Base-by-base conservation (phyloP, 495 filamentous ascomycete genomes). In the Penicillium maclennaniae region DNA sequence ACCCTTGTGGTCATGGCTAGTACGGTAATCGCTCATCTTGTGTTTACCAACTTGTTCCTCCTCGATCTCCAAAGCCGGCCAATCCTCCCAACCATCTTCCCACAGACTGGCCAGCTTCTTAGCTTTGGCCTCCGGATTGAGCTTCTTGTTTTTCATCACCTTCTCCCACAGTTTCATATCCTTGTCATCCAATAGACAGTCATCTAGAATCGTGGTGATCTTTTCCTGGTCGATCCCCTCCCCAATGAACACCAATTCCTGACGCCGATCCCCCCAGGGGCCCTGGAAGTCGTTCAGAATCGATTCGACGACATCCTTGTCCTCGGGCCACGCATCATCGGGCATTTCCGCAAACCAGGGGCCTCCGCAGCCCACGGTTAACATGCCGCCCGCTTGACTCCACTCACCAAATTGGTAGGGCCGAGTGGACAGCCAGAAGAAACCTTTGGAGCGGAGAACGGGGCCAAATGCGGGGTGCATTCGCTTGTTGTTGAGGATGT, bases 211-310 rank as follows among this genome's bases (percentile, higher is more conserved):
- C 34, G 61, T 50, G 8, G 69, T 69, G 7, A 84, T 68, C 10
- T 62, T 62, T 14, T 49, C 56, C 9, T 61, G 40, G 50, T 80
- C 80, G 37, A 84, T 68, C 6, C 75, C 70, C 45, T 80, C 76
- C 0, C 80, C 80, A 45, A 83, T 83, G 41, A 83, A 81, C 44
- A 84, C 81, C 15, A 83, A 52, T 56, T 84, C 81, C 60, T 84
- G 81, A 9, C 80, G 72, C 15, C 81, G 68, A 63, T 84, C 81
- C 16, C 79, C 80, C 79, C 80, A 83, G 38, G 66, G 66, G 0
- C 77, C 80, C 36, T 69, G 55, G 39, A 79, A 77, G 47, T 81
- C 78, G 26, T 71, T 60, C 42, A 65, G 50, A 34, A 81, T 73
- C 4, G 70, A 71, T 27, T 68, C 47, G 14, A 60, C 58, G 3